Conservation (phyloP, 208 protist genomes). For the Phytomonas francai region DNA sequence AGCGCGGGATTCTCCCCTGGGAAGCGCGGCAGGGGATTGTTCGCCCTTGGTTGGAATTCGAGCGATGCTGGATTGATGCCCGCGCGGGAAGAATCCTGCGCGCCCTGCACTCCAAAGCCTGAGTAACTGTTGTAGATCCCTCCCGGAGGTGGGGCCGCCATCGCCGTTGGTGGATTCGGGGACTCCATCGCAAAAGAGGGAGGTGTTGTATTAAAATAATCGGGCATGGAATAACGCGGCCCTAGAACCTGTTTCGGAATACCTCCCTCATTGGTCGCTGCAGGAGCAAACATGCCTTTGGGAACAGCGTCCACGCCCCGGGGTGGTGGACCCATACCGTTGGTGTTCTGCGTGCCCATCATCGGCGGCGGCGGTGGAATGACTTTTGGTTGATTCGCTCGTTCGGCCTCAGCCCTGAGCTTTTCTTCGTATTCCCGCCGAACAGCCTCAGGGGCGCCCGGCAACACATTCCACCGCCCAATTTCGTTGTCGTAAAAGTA, state of each 20-base stretch:
- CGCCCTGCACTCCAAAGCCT: no score
- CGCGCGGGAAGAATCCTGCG: no score
- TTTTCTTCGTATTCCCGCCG: conserved; percentile 49
- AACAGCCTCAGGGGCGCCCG: conserved; percentile 61
- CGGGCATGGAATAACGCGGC: conserved; percentile 60
- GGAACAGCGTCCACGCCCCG: conserved; percentile 1
- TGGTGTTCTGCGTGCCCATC: neutral
- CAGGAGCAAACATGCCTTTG: conserved; percentile 9
- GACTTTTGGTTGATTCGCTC: conserved; percentile 32
- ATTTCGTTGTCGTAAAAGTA: conserved; percentile 72
- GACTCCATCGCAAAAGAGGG: no score
- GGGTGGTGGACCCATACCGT: conserved; percentile 13
- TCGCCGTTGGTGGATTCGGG: no score
- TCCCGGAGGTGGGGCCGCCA: no score
- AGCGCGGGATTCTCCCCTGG: neutral
- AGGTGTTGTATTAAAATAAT: conserved; percentile 51
- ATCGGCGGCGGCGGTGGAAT: conserved; percentile 23
- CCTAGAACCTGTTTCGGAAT: conserved; percentile 9
- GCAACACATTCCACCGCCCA: conserved; percentile 65
- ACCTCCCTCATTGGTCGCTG: conserved; percentile 10
- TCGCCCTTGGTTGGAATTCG: neutral
- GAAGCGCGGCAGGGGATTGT: neutral
- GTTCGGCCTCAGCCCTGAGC: conserved; percentile 48
- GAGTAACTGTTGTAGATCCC: no score
- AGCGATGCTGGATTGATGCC: neutral